These are phyloP conservation scores for Nothophaeocryptopus gaeumannii DNA, from an alignment of 2,329 filamentous ascomycete genomes.

Conservation along the genomic window DNA sequence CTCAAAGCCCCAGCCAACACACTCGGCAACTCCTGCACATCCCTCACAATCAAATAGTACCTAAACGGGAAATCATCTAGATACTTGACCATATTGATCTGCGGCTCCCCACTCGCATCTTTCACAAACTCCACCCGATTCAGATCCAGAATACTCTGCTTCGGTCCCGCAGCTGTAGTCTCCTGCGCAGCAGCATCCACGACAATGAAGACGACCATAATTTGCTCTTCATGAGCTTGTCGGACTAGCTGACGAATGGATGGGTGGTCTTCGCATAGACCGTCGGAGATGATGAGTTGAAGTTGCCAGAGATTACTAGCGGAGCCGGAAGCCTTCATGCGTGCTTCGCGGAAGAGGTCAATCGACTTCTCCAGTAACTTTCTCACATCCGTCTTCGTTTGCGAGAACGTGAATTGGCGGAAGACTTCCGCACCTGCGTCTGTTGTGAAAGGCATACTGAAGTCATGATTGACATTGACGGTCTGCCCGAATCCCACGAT, in stretches of 20 bases:
- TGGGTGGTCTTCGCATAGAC: conserved; percentile 86
- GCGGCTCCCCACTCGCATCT: conserved; percentile 61
- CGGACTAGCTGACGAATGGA: conserved; percentile 77
- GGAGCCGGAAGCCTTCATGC: conserved; percentile 55
- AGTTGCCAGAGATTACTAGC: conserved; percentile 86
- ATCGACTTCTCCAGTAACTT: conserved; percentile 75
- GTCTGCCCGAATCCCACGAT: conserved; percentile 84
- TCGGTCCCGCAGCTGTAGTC: conserved; percentile 35
- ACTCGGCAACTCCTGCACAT: conserved; percentile 84
- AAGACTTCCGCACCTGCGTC: conserved; percentile 82
- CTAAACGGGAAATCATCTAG: conserved; percentile 94
- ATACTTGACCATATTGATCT: conserved; percentile 81
- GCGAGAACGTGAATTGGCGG: conserved; percentile 78
- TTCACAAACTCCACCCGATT: conserved; percentile 80
- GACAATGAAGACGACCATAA: conserved; percentile 98
- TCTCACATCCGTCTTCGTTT: conserved; percentile 81
- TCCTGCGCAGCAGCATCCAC: conserved; percentile 62
- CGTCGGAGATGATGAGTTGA: conserved; percentile 88
- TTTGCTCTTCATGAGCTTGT: conserved; percentile 84
- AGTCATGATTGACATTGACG: conserved; percentile 80
- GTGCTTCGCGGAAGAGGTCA: conserved; percentile 74
- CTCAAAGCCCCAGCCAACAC: conserved; percentile 84
- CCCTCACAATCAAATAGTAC: conserved; percentile 92
- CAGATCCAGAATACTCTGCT: conserved; percentile 74
- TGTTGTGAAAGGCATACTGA: conserved; percentile 75